These are phyloP conservation scores for Westerdykella aurantiaca DNA, from an alignment of 2,329 filamentous ascomycete species.

Conservation along the genomic window DNA sequence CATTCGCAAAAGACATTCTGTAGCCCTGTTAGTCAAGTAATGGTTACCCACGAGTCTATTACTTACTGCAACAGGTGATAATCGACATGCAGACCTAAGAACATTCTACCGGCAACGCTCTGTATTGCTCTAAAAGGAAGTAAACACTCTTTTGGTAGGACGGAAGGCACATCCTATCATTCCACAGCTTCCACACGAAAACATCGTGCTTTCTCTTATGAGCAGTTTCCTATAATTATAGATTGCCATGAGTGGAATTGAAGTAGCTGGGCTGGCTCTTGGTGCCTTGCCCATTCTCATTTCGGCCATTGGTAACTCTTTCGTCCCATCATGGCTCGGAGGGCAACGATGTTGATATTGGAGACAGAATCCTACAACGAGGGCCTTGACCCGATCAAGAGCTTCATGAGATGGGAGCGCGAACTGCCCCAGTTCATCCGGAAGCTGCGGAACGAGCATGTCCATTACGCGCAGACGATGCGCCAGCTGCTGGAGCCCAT, in stretches of 20 bases:
- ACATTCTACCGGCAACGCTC: no score
- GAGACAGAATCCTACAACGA: constrained; percentile 33
- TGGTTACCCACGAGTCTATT: no score
- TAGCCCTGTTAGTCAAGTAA: no score
- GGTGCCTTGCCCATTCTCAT: constrained; percentile 38
- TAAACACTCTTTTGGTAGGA: no score
- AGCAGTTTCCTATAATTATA: no score
- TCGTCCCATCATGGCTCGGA: constrained; percentile 1
- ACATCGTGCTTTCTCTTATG: no score
- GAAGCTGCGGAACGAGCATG: constrained; percentile 34
- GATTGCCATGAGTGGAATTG: constrained; percentile 25
- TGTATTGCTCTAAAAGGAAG: no score
- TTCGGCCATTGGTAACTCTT: constrained; percentile 3
- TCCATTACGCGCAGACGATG: constrained; percentile 34
- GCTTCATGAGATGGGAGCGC: constrained; percentile 32
- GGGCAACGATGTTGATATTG: constrained; percentile 13
- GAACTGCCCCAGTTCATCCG: constrained; percentile 33
- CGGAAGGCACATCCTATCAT: no score
- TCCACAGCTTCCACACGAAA: no score
- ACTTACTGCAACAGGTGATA: no score
- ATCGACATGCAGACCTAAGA: no score
- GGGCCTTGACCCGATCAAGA: constrained; percentile 37
- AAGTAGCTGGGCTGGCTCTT: constrained; percentile 31
- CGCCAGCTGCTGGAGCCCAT: constrained; percentile 33
- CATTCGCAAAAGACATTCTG: no score